Percentiles rank a stretch among this genome's conserved stretches.
These are phyloP conservation scores for Fusarium tuaranense DNA, from an alignment of 2,329 filamentous ascomycete genomes.

Conservation along the genomic window DNA sequence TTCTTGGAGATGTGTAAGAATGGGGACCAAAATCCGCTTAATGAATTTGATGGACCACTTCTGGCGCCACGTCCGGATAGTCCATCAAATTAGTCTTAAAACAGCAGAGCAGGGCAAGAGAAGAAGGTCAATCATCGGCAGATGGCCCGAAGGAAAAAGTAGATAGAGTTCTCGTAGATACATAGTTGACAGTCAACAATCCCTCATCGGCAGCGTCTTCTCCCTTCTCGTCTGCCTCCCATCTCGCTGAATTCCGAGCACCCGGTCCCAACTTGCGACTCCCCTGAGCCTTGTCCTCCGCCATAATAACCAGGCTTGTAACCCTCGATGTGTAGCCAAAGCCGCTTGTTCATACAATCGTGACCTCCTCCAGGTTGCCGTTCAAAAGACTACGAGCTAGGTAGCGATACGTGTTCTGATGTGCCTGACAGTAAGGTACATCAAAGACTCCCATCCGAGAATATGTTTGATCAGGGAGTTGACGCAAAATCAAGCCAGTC, in stretches of 20 bases:
- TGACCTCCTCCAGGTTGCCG: neutral
- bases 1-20: too few relatives aligned
- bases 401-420: neutral
- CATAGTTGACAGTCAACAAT: neutral
- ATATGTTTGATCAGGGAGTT: neutral
- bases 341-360: neutral
- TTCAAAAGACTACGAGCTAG: neutral
- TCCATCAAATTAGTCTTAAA: neutral
- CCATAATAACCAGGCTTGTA: neutral
- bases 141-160: neutral
- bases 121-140: neutral
- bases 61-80: neutral
- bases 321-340: neutral
- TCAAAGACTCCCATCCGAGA: neutral
- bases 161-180: neutral
- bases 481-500: neutral
- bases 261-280: neutral
- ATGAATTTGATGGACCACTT: neutral
- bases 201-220: neutral
- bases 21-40: too few relatives aligned
- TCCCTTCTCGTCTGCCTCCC: neutral
- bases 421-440: neutral
- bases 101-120: neutral
- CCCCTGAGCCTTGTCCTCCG: neutral
- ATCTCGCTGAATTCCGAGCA: neutral